A percentile compares a stretch with the other conserved stretches of the same genome.
Conservation (phyloP, 805 yeast genomes). For the Candida krabiensis region DNA sequence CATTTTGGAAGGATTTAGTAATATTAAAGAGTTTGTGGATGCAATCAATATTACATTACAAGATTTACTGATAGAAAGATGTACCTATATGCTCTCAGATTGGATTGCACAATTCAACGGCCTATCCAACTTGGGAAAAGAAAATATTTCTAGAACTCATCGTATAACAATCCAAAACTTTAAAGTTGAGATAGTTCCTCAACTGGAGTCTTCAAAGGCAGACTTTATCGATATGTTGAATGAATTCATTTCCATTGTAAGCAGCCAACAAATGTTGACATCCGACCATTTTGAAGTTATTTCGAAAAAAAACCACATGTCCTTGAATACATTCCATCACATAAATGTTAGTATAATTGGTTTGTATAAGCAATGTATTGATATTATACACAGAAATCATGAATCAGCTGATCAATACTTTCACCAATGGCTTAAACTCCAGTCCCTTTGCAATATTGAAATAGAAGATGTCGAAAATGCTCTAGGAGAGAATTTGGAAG, state of each 20-base stretch:
- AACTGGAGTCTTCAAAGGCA: slow-evolving; percentile 38
- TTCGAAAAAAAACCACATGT: background rate
- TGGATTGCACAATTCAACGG: slow-evolving; percentile 11
- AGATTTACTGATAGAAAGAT: slow-evolving; percentile 22
- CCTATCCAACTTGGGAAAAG: slow-evolving; percentile 31
- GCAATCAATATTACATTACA: slow-evolving; percentile 35
- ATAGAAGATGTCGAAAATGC: slow-evolving; percentile 37
- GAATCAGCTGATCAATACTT: slow-evolving; percentile 38
- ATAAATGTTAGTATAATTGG: slow-evolving; percentile 1
- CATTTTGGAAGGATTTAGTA: slow-evolving; percentile 36
- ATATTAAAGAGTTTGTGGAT: slow-evolving; percentile 32
- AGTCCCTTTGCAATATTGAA: slow-evolving; percentile 59
- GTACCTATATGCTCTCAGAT: slow-evolving; percentile 3
- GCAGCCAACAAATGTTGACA: slow-evolving; percentile 26
- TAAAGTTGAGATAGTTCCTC: slow-evolving; percentile 39
- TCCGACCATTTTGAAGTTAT: slow-evolving; percentile 25
- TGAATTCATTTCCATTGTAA: slow-evolving; percentile 19
- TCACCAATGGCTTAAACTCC: slow-evolving; percentile 53
- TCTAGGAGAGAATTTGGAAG: slow-evolving; percentile 35
- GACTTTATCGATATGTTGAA: slow-evolving; percentile 29
- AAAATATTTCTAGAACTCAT: slow-evolving; percentile 39
- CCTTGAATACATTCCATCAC: background rate
- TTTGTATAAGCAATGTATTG: slow-evolving; percentile 24
- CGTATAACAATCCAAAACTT: slow-evolving; percentile 38
- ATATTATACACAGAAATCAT: slow-evolving; percentile 34